Evolutionary conservation across 352 stramenopile species (phyloP), one percentile per base, ranked within the genome.

Genomic region (Pythium scleroteichum): DNA sequence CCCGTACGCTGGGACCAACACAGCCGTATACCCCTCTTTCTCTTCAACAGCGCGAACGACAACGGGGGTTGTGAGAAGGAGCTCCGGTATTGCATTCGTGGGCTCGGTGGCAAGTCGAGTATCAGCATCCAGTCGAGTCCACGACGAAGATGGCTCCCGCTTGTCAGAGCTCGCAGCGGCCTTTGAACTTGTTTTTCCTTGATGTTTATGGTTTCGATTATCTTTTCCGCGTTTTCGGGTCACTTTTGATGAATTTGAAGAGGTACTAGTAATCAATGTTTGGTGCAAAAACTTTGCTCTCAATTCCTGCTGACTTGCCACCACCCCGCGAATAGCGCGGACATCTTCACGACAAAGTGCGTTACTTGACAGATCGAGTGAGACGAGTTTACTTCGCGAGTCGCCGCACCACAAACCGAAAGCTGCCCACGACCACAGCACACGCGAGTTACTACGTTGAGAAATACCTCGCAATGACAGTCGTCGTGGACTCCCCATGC

Each of bases 351-450:
- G 52, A 12, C 62, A 55, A 19, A 87, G 26, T 3, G 72, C 42
- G 29, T 81, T 82, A 22, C 61, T 53, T 14, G 77, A 85, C 2
- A 87, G 22, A 49, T 87, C 72, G 22, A 87, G 35, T 19, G 50
- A 44, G 9, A 16, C 26, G 35, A 66, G 41, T 2, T 13, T 29
- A 24, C 51, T 45, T 48, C 22, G 24, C 9, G 44, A 14, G 71
- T 53, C 20, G 22, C 46, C 29, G 63, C 69, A 17, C 48, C 65
- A 1, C 62, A 78, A 4, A 33, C 20, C 3, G 24, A 41, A 48
- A 68, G 68, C n/a, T 72, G 84, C 29, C 77, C 77, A 87, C 9
- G 69, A 29, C 77, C 77, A 85, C 16, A 62, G 59, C 9, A 71
- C 23, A 1, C 22, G 32, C 2, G 53, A 39, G 16, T 59, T 68